Base-by-base conservation (phyloP, 1,139 yeast genomes). In the Taphrina betulina region DNA sequence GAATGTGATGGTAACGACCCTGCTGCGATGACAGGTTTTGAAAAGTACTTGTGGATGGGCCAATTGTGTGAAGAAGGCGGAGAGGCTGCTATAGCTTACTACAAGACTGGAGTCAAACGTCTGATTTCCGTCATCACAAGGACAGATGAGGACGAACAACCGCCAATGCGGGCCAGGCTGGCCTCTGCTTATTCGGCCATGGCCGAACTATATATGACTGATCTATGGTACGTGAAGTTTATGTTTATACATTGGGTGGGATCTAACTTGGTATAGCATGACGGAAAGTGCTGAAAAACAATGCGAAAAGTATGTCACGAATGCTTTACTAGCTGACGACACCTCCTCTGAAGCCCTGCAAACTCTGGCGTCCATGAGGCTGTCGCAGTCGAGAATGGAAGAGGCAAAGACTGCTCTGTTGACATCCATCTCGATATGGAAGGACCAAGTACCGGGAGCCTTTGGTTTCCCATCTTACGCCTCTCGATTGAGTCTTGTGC, bases 171-270 rank as follows among this genome's bases (percentile, higher is more conserved):
- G 53, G 74, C 74, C 60, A 82, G 81, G 65, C 64, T 82, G 57
- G 81, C 85, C 62, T 85, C 82, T 66, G 96, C 94, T 0, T 74
- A 88, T 28, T 82, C 90, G 63, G 85, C 96, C 8, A 78, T 84
- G 72, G 85, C 92, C 65, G 99, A 92, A 70, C 87, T 94, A 60
- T 92, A 97, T 96, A 92, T 92, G 98, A 94, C 99, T 0, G 99
- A 92, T 72, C 75, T 92, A 62, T 90, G n/a, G n/a, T n/a, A n/a
- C n/a, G n/a, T n/a, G n/a, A n/a, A n/a, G n/a, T n/a, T n/a, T n/a
- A n/a, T n/a, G n/a, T n/a, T n/a, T n/a, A n/a, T n/a, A n/a, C n/a
- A n/a, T n/a, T n/a, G n/a, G n/a, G n/a, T n/a, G n/a, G n/a, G n/a
- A n/a, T n/a, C n/a, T n/a, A n/a, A n/a, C n/a, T n/a, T n/a, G n/a